Evolutionary conservation across 2,329 filamentous ascomycete genomes (phyloP).

Genomic region (Penicillium sp.): DNA sequence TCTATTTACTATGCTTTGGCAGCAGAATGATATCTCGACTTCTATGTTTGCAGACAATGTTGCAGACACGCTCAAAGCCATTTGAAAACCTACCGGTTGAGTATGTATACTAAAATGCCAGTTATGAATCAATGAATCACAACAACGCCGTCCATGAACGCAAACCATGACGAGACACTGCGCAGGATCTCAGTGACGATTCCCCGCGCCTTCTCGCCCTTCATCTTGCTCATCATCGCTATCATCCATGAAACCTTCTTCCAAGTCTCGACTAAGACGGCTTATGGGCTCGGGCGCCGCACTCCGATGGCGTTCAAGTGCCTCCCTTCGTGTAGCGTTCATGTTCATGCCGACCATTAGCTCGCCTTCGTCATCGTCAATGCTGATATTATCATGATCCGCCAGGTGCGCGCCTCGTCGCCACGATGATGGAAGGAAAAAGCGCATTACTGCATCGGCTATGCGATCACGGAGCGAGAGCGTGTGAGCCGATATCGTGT

Average conservation of each 20-base stretch:
- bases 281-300: conserved; percentile 42
- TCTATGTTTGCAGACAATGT: not conserved
- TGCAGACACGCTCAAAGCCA: not conserved
- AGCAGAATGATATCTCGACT: not conserved
- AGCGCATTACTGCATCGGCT: conserved; percentile 42
- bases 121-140: not conserved
- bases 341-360: conserved; percentile 54
- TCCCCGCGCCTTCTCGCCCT: conserved; percentile 28
- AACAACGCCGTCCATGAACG: conserved; percentile 13
- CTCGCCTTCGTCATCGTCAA: conserved; percentile 67
- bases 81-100: not conserved
- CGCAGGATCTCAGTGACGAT: conserved; percentile 14
- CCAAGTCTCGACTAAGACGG: conserved; percentile 74
- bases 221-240: conserved; percentile 62
- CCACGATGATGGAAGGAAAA: conserved; percentile 46
- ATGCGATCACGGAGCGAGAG: conserved; percentile 53
- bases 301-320: conserved; percentile 45
- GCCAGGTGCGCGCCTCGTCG: conserved; percentile 43
- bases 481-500: conserved; percentile 52
- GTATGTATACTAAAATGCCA: not conserved
- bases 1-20: not conserved
- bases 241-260: conserved; percentile 72
- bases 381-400: conserved; percentile 54
- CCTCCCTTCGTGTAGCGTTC: conserved; percentile 46
- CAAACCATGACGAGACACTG: conserved; percentile 1